Evolutionary conservation across 2,329 filamentous ascomycete genomes (phyloP).

Genomic region (Claviceps purpurea): DNA sequence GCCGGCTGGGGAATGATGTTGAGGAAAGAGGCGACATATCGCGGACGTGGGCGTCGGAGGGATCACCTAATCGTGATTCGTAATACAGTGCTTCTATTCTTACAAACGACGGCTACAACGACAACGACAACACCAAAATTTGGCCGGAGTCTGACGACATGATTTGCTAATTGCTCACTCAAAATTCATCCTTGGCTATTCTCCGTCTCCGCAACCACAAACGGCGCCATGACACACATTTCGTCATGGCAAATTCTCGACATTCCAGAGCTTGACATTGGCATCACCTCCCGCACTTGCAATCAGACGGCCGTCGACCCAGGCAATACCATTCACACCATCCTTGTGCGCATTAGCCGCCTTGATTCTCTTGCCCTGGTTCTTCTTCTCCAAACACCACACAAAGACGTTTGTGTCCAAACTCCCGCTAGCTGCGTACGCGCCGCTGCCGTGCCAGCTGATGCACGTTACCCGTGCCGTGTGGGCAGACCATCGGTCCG

Average conservation of each 20-base stretch:
- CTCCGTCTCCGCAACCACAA: no score
- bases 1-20: background rate
- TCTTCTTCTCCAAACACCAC: conserved; percentile 68
- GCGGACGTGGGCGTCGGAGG: no score
- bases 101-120: no score
- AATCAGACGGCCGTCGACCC: conserved; percentile 58
- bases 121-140: no score
- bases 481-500: conserved; percentile 56
- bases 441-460: conserved; percentile 65
- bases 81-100: no score
- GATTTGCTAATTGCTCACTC: no score
- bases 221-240: background rate
- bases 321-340: conserved; percentile 77
- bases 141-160: no score
- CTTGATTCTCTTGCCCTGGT: conserved; percentile 75
- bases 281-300: conserved; percentile 78
- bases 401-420: conserved; percentile 87
- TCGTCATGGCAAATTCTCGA: conserved; percentile 22
- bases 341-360: conserved; percentile 88
- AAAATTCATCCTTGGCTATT: no score
- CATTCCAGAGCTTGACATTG: conserved; percentile 73
- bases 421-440: conserved; percentile 69
- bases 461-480: conserved; percentile 44
- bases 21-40: background rate
- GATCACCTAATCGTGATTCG: background rate